These are phyloP conservation scores for Colletotrichum sp. DNA, from an alignment of 2,329 filamentous ascomycete genomes.

Conservation along the genomic window DNA sequence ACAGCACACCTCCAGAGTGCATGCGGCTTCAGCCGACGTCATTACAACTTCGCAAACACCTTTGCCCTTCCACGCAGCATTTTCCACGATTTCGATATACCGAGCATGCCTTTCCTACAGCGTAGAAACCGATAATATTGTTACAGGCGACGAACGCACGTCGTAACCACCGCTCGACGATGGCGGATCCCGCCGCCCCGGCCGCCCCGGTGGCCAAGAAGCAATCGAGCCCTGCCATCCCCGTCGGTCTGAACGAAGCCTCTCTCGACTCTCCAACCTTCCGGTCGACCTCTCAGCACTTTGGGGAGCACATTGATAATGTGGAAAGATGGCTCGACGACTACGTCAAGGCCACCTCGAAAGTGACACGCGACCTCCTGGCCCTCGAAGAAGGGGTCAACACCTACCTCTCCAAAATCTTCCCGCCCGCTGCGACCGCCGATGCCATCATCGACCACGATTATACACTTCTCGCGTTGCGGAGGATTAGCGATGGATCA, in stretches of 20 bases:
- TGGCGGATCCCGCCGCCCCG: constrained; percentile 17
- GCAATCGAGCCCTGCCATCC: constrained; percentile 52
- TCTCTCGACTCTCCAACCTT: constrained; percentile 96
- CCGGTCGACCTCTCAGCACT: constrained; percentile 84
- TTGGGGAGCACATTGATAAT: constrained; percentile 87
- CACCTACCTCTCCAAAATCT: constrained; percentile 74
- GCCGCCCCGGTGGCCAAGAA: constrained; percentile 9
- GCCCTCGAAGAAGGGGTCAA: constrained; percentile 82
- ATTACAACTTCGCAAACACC: constrained; percentile 6
- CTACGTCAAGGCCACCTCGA: constrained; percentile 58
- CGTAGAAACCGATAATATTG: not conserved
- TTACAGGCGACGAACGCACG: not conserved
- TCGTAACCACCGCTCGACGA: not conserved
- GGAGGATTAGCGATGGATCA: constrained; percentile 82
- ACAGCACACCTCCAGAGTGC: constrained; percentile 12
- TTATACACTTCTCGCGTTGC: constrained; percentile 88
- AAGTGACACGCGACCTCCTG: constrained; percentile 66
- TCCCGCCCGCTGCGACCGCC: constrained; percentile 75
- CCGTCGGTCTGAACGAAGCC: constrained; percentile 91
- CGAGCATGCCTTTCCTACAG: constrained; percentile 9
- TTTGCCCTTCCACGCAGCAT: not conserved
- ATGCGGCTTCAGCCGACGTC: constrained; percentile 16
- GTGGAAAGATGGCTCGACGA: constrained; percentile 89
- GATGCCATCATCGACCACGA: constrained; percentile 93
- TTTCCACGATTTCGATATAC: not conserved